phyloP scores from a whole-genome alignment of 2,329 filamentous ascomycete species.

The Hymenoscyphus albidus region DNA sequence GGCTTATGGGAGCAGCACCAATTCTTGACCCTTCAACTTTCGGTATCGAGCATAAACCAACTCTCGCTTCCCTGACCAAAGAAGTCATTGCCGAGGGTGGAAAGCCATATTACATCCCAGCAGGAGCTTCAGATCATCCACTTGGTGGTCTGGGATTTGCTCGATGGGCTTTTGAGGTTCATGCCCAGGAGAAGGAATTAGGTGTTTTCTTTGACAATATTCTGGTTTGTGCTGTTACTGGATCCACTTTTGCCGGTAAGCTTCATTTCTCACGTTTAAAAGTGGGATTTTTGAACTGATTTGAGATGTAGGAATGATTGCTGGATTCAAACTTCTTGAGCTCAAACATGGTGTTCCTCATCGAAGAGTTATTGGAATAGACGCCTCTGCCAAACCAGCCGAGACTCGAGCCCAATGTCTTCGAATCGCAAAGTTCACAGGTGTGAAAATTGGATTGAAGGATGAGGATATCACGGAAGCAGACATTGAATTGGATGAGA shows the following conservation, averaged over 20 bases:
- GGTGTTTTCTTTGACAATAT: slow-evolving; percentile 65
- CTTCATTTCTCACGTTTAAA: neutral
- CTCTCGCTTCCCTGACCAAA: slow-evolving; percentile 50
- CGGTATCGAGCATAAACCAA: slow-evolving; percentile 65
- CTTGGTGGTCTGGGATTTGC: slow-evolving; percentile 68
- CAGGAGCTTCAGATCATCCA: slow-evolving; percentile 66
- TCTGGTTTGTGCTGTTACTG: slow-evolving; percentile 68
- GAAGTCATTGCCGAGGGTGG: slow-evolving; percentile 51
- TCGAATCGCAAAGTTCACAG: slow-evolving; percentile 62
- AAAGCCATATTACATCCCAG: slow-evolving; percentile 69
- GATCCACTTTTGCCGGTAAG: slow-evolving; percentile 61
- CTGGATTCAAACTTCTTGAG: slow-evolving; percentile 64
- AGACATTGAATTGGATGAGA: slow-evolving; percentile 60
- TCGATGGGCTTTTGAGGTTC: slow-evolving; percentile 66
- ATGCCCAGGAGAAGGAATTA: slow-evolving; percentile 55
- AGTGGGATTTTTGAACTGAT: neutral
- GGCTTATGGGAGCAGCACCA: slow-evolving; percentile 64
- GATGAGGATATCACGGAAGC: slow-evolving; percentile 56
- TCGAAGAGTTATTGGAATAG: slow-evolving; percentile 62
- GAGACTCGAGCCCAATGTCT: slow-evolving; percentile 64
- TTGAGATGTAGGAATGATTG: slow-evolving; percentile 48
- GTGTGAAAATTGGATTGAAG: slow-evolving; percentile 55
- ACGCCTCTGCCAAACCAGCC: slow-evolving; percentile 56
- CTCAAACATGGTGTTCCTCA: slow-evolving; percentile 41
- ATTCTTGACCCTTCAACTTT: slow-evolving; percentile 57